Conservation (phyloP, 306 rosid genomes). For the Alnus glutinosa region DNA sequence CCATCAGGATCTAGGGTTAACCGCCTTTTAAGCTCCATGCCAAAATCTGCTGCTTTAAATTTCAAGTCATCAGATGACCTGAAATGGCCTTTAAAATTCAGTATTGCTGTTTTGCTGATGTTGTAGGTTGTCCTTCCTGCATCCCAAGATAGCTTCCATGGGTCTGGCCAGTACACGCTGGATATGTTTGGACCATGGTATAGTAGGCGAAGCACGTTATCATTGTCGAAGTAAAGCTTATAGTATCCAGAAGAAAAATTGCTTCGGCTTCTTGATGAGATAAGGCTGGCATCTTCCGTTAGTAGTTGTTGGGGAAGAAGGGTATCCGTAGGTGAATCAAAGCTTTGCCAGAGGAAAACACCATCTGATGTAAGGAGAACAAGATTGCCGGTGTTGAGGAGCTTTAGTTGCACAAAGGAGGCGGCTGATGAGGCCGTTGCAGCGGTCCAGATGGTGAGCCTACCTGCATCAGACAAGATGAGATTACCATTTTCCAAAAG, state of each 20-base stretch:
- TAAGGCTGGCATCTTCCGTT: conserved; percentile 24
- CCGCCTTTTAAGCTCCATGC: too few species aligned
- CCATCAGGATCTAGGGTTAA: too few species aligned
- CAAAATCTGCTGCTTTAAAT: too few species aligned
- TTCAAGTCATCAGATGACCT: not conserved
- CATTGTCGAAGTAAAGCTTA: conserved; percentile 25
- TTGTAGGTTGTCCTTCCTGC: conserved; percentile 25
- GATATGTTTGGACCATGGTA: conserved; percentile 34
- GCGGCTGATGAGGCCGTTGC: not conserved
- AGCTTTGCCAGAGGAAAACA: conserved; percentile 42
- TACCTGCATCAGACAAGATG: conserved; percentile 17
- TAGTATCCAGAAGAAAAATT: conserved; percentile 37
- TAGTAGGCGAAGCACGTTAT: conserved; percentile 24
- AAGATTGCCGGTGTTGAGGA: conserved; percentile 7
- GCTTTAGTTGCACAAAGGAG: not conserved
- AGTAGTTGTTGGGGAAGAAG: conserved; percentile 43
- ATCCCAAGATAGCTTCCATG: not conserved
- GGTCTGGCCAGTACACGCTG: conserved; percentile 24
- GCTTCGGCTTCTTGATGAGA: conserved; percentile 29
- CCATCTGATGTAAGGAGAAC: conserved; percentile 23
- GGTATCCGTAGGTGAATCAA: conserved; percentile 46
- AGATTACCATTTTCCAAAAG: conserved; percentile 28
- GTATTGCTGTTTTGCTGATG: conserved; percentile 6
- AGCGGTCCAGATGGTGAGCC: conserved; percentile 20
- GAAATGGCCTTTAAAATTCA: conserved; percentile 19